phyloP scores from a whole-genome alignment of 495 filamentous ascomycete genomes.

The Venustampulla echinocandica region DNA sequence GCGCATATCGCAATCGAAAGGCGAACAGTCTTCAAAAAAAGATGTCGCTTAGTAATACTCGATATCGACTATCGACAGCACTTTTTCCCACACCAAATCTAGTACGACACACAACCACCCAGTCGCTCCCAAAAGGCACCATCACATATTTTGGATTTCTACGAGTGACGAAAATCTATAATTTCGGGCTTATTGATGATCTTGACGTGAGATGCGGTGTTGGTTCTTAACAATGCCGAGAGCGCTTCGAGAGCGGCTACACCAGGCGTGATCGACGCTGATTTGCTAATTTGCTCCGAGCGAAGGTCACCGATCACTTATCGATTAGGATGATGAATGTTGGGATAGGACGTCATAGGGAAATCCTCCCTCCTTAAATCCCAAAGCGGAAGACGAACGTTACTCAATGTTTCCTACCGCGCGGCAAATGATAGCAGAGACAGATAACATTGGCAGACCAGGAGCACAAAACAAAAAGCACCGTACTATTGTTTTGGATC shows the following conservation, averaged over 20 bases:
- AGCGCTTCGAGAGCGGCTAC: constrained; percentile 6
- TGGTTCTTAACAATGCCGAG: too few species aligned
- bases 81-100: too few species aligned
- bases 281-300: constrained; percentile 5
- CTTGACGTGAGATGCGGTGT: constrained; percentile 1
- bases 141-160: too few species aligned
- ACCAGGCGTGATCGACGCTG: neutral
- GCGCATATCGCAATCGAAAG: constrained; percentile 2
- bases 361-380: neutral
- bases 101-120: neutral
- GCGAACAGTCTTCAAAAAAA: neutral
- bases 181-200: neutral
- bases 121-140: too few species aligned
- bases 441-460: neutral
- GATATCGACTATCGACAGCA: too few species aligned
- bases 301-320: constrained; percentile 11
- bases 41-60: neutral
- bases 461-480: neutral
- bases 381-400: constrained; percentile 4
- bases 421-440: constrained; percentile 14
- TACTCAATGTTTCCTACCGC: constrained; percentile 21
- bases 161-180: too few species aligned
- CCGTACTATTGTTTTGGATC: too few species aligned
- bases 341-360: constrained; percentile 1
- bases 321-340: constrained; percentile 14